A percentile compares a stretch with the other conserved stretches of the same genome.
phyloP scores from a whole-genome alignment of 306 rosid genomes.

The Prunus padus region DNA sequence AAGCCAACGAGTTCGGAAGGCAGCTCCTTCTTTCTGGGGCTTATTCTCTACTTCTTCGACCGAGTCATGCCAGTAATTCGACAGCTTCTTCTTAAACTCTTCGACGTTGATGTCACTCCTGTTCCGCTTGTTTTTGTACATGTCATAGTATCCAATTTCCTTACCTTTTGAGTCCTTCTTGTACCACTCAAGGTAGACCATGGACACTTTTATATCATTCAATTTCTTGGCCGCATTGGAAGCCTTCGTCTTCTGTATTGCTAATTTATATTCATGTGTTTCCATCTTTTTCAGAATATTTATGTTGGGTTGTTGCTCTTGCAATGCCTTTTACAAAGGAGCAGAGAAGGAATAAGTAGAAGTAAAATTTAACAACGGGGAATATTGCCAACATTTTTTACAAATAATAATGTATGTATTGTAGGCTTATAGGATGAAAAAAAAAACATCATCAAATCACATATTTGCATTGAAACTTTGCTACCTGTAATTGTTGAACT shows the following conservation, averaged over 20 bases:
- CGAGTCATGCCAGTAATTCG: slow-evolving; percentile 43
- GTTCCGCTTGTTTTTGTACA: slow-evolving; percentile 21
- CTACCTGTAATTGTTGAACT: slow-evolving; percentile 35
- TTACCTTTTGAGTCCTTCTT: slow-evolving; percentile 28
- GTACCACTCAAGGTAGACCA: slow-evolving; percentile 72
- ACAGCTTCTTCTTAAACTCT: slow-evolving; percentile 28
- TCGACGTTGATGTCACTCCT: slow-evolving; percentile 15
- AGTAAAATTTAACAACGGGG: background rate
- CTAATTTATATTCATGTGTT: background rate
- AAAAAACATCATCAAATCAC: background rate
- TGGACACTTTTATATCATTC: slow-evolving; percentile 32
- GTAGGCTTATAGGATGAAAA: no score
- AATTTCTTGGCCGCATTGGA: slow-evolving; percentile 32
- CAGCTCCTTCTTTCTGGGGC: slow-evolving; percentile 45
- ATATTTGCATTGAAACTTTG: background rate
- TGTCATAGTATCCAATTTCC: slow-evolving; percentile 54
- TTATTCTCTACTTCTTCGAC: slow-evolving; percentile 44
- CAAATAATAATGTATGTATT: no score
- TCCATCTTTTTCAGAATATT: slow-evolving; percentile 21
- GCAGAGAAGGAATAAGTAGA: background rate
- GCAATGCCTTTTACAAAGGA: slow-evolving; percentile 4
- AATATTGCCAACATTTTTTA: no score
- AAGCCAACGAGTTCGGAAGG: slow-evolving; percentile 40
- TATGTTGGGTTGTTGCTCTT: slow-evolving; percentile 8
- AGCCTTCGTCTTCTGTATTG: background rate